A percentile compares a stretch with the other conserved stretches of the same genome.
Evolutionary conservation across 345 rosid species (phyloP).

Genomic region (Combretum micranthum): DNA sequence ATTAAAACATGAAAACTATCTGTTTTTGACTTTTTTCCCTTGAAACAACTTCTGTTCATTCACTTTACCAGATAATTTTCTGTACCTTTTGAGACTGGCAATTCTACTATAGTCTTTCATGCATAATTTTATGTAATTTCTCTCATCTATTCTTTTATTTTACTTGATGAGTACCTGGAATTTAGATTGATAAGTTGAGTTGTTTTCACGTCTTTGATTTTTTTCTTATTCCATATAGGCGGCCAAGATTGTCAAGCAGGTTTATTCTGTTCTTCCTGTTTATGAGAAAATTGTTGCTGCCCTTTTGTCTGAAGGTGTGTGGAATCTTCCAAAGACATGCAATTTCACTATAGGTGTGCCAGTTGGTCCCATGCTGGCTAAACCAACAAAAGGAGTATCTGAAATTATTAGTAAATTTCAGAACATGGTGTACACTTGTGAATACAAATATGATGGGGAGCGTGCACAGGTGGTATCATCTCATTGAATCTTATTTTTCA

Average conservation of each 20-base stretch:
- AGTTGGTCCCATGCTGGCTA: slow-evolving; percentile 95
- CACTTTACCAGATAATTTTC: too few relatives aligned
- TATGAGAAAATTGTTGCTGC: slow-evolving; percentile 85
- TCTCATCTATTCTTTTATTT: too few relatives aligned
- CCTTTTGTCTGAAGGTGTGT: slow-evolving; percentile 63
- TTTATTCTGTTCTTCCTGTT: slow-evolving; percentile 79
- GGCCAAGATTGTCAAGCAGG: slow-evolving; percentile 81
- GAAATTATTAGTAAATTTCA: slow-evolving; percentile 85
- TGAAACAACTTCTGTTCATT: too few relatives aligned
- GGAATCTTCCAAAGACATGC: slow-evolving; percentile 77
- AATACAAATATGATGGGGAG: slow-evolving; percentile 96
- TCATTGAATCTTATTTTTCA: too few relatives aligned
- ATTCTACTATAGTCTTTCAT: too few relatives aligned
- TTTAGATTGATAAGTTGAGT: slow-evolving; percentile 1
- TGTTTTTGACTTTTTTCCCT: too few relatives aligned
- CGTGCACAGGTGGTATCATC: slow-evolving; percentile 76
- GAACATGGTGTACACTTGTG: slow-evolving; percentile 69
- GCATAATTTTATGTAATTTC: too few relatives aligned
- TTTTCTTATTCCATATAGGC: slow-evolving; percentile 43
- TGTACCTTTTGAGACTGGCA: too few relatives aligned
- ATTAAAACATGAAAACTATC: too few relatives aligned
- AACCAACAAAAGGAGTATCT: slow-evolving; percentile 75
- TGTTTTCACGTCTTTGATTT: not conserved
- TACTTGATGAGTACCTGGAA: not conserved
- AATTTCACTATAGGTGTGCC: slow-evolving; percentile 77